Base-by-base conservation (phyloP, 129 eudicot species). In the Artemisia argyi region DNA sequence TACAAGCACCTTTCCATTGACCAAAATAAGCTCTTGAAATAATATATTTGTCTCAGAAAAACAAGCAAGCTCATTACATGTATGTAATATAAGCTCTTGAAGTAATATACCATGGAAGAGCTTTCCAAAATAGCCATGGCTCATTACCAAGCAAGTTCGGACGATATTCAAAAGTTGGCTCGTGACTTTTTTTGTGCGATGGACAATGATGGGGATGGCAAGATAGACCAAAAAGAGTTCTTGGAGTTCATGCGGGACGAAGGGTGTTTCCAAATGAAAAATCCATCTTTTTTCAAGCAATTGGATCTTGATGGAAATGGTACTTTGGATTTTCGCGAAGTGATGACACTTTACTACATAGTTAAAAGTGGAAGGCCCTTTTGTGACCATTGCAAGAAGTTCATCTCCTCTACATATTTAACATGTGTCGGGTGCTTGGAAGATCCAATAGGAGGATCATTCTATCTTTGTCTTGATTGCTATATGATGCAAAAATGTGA, bases 281-380 rank as follows among this genome's bases (percentile, higher is more conserved):
- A 20, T 12, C 22, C 61, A 1, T 61, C 58, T 8, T 81, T 86
- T 22, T 86, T 86, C 46, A 47, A 76, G 9, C 78, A 72, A 51
- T 24, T 83, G 11, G 91, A 83, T 71, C 69, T 3, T 9, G 83
- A 81, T 18, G 57, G 42, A 0, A 75, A 78, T 50, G 80, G 80
- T 3, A 78, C 74, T 11, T 80, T 83, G 13, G 88, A 83, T 66
- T 83, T 83, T 65, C 52, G 9, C 6, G 92, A 83, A 48, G 86
- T 86, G 15, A 75, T 83, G 88, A 76, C 83, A 3, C 61, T 86
- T 1, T 86, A 75, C 79, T 86, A 83, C 54, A 83, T 83, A 42
- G 65, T 83, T 20, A 86, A 76, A 53, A 86, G 84, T 32, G 77
- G 88, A 14, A 77, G 92, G 44, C 92, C 92, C 0, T 86, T 83